These are phyloP conservation scores for Colletotrichum graminicola DNA, from an alignment of 2,329 filamentous ascomycete genomes.

Conservation along the genomic window DNA sequence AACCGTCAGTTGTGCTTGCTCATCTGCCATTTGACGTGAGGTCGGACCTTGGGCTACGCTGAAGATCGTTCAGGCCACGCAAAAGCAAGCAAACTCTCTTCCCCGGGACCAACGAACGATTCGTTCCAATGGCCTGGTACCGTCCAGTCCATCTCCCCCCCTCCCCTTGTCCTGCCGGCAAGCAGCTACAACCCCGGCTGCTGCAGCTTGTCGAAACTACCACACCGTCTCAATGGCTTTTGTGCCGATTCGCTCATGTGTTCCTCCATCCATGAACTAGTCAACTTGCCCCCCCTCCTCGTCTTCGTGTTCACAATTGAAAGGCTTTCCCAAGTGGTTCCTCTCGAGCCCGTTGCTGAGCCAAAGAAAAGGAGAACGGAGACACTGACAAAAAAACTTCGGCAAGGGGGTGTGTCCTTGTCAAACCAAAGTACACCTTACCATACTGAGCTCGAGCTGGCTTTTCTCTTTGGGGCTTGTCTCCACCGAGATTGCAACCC, in stretches of 20 bases:
- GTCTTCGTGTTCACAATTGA: background rate
- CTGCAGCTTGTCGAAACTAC: conserved; percentile 21
- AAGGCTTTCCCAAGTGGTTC: background rate
- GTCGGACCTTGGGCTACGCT: background rate
- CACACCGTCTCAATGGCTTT: conserved; percentile 24
- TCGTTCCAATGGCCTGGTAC: conserved; percentile 27
- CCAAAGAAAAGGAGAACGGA: conserved; percentile 23
- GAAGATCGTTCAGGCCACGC: background rate
- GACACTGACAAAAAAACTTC: conserved; percentile 1
- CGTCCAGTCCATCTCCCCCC: background rate
- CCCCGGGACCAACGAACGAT: background rate
- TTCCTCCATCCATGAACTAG: background rate
- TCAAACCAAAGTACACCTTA: too few species aligned
- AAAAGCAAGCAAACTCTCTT: conserved; percentile 1
- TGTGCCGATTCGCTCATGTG: conserved; percentile 30
- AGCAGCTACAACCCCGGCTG: background rate
- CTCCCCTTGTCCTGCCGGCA: conserved; percentile 18
- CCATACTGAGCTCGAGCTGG: background rate
- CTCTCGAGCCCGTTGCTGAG: conserved; percentile 38
- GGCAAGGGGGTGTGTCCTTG: background rate
- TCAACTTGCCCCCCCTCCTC: too few species aligned
- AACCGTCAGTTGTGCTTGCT: background rate
- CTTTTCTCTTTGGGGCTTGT: background rate
- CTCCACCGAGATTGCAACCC: conserved; percentile 38
- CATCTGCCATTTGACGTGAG: background rate